These are phyloP conservation scores for Verticillium nonalfalfae DNA, from an alignment of 2,329 filamentous ascomycete species.

Conservation along the genomic window DNA sequence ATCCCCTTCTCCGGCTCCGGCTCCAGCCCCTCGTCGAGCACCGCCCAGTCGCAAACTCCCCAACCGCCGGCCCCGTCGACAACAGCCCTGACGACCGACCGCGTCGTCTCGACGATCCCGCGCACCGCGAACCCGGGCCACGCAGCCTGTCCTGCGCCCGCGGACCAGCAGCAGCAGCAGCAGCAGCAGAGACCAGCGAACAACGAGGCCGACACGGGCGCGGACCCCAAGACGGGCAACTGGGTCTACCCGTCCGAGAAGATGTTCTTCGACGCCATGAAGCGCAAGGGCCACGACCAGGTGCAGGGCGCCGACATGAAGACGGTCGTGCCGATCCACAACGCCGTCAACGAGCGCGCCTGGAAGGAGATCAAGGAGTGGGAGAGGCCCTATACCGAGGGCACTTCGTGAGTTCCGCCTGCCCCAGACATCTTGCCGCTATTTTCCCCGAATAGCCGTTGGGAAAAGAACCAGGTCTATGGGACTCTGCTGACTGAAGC, in stretches of 20 bases:
- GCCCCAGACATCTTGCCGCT: neutral
- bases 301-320: conserved; percentile 67
- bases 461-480: too few relatives aligned
- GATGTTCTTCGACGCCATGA: conserved; percentile 97
- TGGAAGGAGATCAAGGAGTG: conserved; percentile 89
- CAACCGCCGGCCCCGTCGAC: conserved; percentile 6
- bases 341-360: conserved; percentile 94
- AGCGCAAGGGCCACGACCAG: conserved; percentile 76
- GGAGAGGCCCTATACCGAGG: conserved; percentile 63
- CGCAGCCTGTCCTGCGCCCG: conserved; percentile 34
- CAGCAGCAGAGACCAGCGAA: conserved; percentile 44
- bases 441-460: neutral
- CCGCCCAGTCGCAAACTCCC: conserved; percentile 8
- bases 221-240: conserved; percentile 66
- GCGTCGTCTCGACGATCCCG: conserved; percentile 76
- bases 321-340: conserved; percentile 93
- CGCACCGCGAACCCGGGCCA: conserved; percentile 41
- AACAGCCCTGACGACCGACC: conserved; percentile 51
- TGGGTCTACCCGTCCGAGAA: conserved; percentile 97
- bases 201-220: conserved; percentile 70
- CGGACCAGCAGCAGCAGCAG: neutral
- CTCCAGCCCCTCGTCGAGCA: conserved; percentile 18
- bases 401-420: conserved; percentile 43
- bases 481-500: neutral
- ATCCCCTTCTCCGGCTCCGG: conserved; percentile 31